These are phyloP conservation scores for Ustilago curta DNA, from an alignment of 1,284 basidiomycete species.

Conservation along the genomic window DNA sequence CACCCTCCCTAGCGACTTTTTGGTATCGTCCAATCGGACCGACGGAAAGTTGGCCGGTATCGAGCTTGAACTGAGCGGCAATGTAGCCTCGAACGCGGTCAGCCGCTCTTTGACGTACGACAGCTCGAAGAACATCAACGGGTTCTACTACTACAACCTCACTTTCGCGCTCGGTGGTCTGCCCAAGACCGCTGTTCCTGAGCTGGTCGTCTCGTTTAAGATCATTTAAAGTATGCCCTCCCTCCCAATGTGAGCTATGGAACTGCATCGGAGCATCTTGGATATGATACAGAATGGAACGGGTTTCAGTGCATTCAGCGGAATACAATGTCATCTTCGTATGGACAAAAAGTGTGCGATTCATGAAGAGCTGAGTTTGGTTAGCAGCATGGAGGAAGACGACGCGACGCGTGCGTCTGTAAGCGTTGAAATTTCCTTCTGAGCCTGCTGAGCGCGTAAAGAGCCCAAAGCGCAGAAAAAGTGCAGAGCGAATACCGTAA, in stretches of 20 bases:
- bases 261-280: not conserved
- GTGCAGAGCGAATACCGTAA: slow-evolving; percentile 10
- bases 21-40: slow-evolving; percentile 29
- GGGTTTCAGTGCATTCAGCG: too few species aligned
- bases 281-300: too few species aligned
- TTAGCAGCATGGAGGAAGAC: not conserved
- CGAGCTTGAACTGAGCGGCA: slow-evolving; percentile 24
- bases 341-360: too few species aligned
- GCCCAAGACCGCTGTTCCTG: slow-evolving; percentile 26
- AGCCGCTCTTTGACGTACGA: slow-evolving; percentile 33
- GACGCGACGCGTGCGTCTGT: slow-evolving; percentile 37
- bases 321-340: not conserved
- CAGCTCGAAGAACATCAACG: slow-evolving; percentile 32
- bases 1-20: slow-evolving; percentile 28
- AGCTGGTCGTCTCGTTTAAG: slow-evolving; percentile 37
- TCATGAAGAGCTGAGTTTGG: too few species aligned
- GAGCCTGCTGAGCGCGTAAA: slow-evolving; percentile 16
- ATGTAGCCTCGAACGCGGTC: slow-evolving; percentile 22
- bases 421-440: not conserved
- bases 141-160: slow-evolving; percentile 42
- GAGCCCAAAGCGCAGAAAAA: not conserved
- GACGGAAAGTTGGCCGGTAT: slow-evolving; percentile 22
- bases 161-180: slow-evolving; percentile 35
- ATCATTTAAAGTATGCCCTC: not conserved
- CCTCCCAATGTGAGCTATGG: not conserved